A percentile compares a stretch with the other conserved stretches of the same genome.
phyloP scores from a whole-genome alignment of 2,329 filamentous ascomycete genomes.

The Cercospora zeae-maydis region DNA sequence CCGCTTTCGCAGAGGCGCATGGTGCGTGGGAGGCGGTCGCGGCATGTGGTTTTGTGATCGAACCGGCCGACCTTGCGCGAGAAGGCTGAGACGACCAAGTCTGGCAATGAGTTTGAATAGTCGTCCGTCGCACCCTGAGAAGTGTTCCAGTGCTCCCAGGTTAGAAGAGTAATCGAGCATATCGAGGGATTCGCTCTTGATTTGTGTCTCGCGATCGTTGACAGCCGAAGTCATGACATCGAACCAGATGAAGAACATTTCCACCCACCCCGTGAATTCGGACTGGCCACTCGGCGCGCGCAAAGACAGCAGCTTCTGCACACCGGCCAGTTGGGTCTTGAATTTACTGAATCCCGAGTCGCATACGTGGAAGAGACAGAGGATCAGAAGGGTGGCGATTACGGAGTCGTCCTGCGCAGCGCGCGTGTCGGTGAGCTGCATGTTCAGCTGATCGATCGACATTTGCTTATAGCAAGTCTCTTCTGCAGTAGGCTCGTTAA shows the following conservation, averaged over 20 bases:
- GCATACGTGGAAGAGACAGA: conserved; percentile 90
- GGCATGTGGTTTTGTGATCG: conserved; percentile 13
- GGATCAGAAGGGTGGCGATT: conserved; percentile 77
- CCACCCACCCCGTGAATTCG: conserved; percentile 80
- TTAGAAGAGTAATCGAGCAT: conserved; percentile 62
- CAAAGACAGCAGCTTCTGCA: conserved; percentile 82
- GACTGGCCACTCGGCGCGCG: conserved; percentile 60
- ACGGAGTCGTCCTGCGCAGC: conserved; percentile 81
- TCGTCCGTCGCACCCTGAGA: conserved; percentile 80
- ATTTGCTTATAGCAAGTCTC: conserved; percentile 82
- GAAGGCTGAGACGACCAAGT: conserved; percentile 77
- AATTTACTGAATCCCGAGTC: conserved; percentile 92
- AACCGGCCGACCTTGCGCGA: conserved; percentile 64
- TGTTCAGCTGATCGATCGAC: conserved; percentile 78
- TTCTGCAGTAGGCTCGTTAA: conserved; percentile 62
- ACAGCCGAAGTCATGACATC: conserved; percentile 89
- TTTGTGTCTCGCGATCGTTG: conserved; percentile 84
- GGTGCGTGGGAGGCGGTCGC: conserved; percentile 8
- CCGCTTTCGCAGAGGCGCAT: conserved; percentile 5
- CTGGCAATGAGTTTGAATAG: conserved; percentile 83
- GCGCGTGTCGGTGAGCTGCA: conserved; percentile 71
- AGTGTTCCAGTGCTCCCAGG: conserved; percentile 73
- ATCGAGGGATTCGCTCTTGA: conserved; percentile 61
- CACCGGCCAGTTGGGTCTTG: conserved; percentile 86
- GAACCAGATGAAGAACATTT: conserved; percentile 89